These are phyloP conservation scores for Oryza nivara DNA, from an alignment of 176 grass and related monocot species.

Conservation along the genomic window DNA sequence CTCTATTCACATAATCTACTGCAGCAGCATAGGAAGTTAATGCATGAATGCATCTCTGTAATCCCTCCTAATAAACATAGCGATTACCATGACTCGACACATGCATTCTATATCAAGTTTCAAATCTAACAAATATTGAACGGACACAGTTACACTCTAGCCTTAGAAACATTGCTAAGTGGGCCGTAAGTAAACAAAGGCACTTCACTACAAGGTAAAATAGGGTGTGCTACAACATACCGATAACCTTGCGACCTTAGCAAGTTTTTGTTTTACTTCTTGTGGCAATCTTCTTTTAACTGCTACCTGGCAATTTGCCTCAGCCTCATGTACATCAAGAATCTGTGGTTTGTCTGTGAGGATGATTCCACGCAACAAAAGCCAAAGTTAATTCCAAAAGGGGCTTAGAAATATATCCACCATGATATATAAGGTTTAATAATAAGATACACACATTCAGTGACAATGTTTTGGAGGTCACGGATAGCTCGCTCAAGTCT, in stretches of 20 bases:
- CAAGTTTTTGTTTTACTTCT: conserved; percentile 77
- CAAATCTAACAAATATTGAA: not conserved
- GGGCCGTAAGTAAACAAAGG: conserved; percentile 5
- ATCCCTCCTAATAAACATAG: not conserved
- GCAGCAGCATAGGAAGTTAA: conserved; percentile 32
- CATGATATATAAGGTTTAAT: conserved; percentile 6
- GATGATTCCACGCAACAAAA: conserved; percentile 37
- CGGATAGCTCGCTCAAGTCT: conserved; percentile 78
- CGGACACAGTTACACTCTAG: not conserved
- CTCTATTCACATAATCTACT: not conserved
- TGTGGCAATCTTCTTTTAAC: conserved; percentile 83
- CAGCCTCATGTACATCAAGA: conserved; percentile 58
- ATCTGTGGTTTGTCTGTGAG: conserved; percentile 64
- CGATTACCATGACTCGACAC: not conserved
- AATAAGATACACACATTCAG: conserved; percentile 57
- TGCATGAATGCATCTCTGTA: not conserved
- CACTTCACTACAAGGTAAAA: conserved; percentile 14
- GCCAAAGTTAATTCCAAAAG: conserved; percentile 35
- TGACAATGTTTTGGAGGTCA: conserved; percentile 76
- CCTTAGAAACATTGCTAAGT: not conserved
- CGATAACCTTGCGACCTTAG: conserved; percentile 86
- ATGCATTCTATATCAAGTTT: not conserved
- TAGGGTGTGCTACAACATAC: conserved; percentile 49
- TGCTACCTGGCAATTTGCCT: conserved; percentile 55
- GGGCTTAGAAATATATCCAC: conserved; percentile 17